Evolutionary conservation across 768 basidiomycete genomes (phyloP).

Genomic region (Gloeophyllum trabeum): DNA sequence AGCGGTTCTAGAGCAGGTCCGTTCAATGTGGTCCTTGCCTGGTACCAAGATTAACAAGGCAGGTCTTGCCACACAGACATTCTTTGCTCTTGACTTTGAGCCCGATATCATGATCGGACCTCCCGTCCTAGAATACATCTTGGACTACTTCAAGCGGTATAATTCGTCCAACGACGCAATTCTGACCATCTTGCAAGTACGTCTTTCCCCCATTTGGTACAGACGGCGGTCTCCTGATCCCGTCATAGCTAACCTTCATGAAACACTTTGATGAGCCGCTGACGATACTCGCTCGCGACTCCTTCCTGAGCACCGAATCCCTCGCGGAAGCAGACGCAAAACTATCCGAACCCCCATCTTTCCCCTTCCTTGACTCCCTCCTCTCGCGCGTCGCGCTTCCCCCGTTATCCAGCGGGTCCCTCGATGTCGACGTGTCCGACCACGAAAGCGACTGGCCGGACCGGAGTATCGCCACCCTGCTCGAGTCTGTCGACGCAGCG

Average conservation of each 20-base stretch:
- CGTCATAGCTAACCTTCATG: slow-evolving; percentile 43
- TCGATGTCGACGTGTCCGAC: slow-evolving; percentile 6
- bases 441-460: slow-evolving; percentile 4
- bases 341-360: slow-evolving; percentile 13
- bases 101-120: slow-evolving; percentile 56
- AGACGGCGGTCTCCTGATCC: not conserved
- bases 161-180: slow-evolving; percentile 45
- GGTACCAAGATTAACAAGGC: not conserved
- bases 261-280: slow-evolving; percentile 65
- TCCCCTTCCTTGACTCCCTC: slow-evolving; percentile 25
- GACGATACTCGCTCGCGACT: slow-evolving; percentile 26
- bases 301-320: slow-evolving; percentile 6
- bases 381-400: slow-evolving; percentile 19
- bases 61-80: slow-evolving; percentile 28
- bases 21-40: not conserved
- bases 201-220: slow-evolving; percentile 1
- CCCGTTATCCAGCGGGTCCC: not conserved
- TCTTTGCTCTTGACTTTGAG: slow-evolving; percentile 53
- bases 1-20: slow-evolving; percentile 42
- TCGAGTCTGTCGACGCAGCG: not conserved
- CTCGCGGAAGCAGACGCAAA: not conserved
- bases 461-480: not conserved
- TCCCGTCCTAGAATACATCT: slow-evolving; percentile 36
- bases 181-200: slow-evolving; percentile 51
- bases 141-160: slow-evolving; percentile 46